Conservation (phyloP, 176 grass and related monocot genomes). For the Themeda triandra region DNA sequence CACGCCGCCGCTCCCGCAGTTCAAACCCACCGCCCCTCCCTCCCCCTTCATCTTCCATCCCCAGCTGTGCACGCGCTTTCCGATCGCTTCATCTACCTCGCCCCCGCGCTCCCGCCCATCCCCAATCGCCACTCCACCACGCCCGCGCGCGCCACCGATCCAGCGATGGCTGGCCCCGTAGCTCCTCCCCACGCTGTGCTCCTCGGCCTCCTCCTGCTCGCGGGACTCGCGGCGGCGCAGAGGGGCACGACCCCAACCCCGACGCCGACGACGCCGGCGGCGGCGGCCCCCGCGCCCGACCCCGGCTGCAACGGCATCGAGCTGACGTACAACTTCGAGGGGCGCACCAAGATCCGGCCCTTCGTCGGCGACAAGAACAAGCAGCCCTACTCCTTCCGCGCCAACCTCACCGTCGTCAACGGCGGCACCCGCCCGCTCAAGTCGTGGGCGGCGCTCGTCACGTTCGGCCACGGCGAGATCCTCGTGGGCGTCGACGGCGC, state of each 20-base stretch:
- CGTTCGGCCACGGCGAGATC: conserved; percentile 68
- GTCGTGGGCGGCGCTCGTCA: conserved; percentile 64
- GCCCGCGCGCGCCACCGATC: not conserved
- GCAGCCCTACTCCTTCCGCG: conserved; percentile 73
- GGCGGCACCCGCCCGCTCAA: conserved; percentile 59
- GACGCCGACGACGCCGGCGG: not conserved
- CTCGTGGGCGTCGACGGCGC: conserved; percentile 57
- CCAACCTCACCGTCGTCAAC: conserved; percentile 66
- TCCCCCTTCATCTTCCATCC: not conserved
- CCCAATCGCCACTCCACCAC: conserved; percentile 5
- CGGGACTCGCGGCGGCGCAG: conserved; percentile 38
- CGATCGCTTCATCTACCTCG: conserved; percentile 43
- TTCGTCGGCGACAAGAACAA: conserved; percentile 42
- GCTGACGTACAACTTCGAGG: conserved; percentile 49
- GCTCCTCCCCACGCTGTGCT: conserved; percentile 16
- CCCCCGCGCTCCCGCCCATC: not conserved
- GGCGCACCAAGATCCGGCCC: conserved; percentile 57
- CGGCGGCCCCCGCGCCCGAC: conserved; percentile 59
- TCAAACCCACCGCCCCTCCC: conserved; percentile 48
- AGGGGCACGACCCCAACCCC: not conserved
- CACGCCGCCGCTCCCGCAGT: conserved; percentile 44
- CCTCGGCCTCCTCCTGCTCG: conserved; percentile 40
- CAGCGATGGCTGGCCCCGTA: conserved; percentile 36
- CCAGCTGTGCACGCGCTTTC: conserved; percentile 64
- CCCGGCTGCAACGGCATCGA: conserved; percentile 70